Evolutionary conservation across 2,329 filamentous ascomycete species (phyloP), one percentile per base, ranked within the genome.

Genomic region (Lojkania enalia): DNA sequence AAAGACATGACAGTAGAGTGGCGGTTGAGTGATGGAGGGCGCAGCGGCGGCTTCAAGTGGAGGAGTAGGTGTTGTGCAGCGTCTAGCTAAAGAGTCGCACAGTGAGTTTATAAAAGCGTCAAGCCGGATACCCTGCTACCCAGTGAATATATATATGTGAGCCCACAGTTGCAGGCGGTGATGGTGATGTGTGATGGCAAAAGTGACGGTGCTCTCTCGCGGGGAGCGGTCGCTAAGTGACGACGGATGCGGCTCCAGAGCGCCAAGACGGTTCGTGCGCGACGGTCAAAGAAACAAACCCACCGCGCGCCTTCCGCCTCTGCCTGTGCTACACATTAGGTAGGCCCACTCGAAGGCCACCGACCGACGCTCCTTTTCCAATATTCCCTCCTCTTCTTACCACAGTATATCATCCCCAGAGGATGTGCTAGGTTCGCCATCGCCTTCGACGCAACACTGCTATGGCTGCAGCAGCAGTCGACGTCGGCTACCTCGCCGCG

Each of bases 401-500:
- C n/a, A n/a, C n/a, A n/a, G n/a, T n/a, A 19, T 12, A 33, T n/a
- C 16, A 11, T 12, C 35, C 19, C 38, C 27, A 18, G 51, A 59
- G 30, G 43, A 67, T 68, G 65, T 46, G 52, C 54, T 60, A 58
- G 46, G 39, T 21, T 21, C 15, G 15, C 33, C 9, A 29, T 21
- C 39, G 16, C 19, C 48, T 39, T 35, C 40, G 52, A 33, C 42
- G 15, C 32, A 40, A 38, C 52, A 73, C n/a, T n/a, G n/a, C 47
- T 55, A 86, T 86, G 83, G 82, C 79, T 71, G 76, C 75, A 61
- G 76, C 76, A 52, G 75, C 71, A 55, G 73, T 90, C 63, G 87
- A 92, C 74, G 75, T 85, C 56, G 81, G 80, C 71, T 90, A 88
- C 72, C 74, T 92, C 60, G 84, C 87, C 67, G 79, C 82, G 67